These are phyloP conservation scores for Daedaleopsis nitida DNA, from an alignment of 768 basidiomycete genomes.

Conservation along the genomic window DNA sequence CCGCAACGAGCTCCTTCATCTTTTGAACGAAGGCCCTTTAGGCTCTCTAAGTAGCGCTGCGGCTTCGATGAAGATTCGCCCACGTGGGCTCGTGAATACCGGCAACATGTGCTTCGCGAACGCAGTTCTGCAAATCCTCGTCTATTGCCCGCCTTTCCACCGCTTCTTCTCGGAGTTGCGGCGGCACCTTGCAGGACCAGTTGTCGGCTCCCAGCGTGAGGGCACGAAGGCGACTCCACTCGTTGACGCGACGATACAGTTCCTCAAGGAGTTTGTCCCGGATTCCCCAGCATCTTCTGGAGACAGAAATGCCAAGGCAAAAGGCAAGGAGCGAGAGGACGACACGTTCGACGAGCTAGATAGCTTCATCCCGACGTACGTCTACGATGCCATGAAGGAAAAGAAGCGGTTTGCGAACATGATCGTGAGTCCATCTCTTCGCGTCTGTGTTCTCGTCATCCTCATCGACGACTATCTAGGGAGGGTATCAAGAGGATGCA, in stretches of 20 bases:
- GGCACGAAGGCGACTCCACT: conserved; percentile 49
- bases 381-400: conserved; percentile 92
- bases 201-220: conserved; percentile 32
- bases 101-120: conserved; percentile 99
- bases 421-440: conserved; percentile 57
- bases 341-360: conserved; percentile 56
- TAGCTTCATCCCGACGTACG: conserved; percentile 80
- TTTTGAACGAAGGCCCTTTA: conserved; percentile 49
- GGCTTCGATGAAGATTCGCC: conserved; percentile 42
- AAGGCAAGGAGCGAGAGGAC: conserved; percentile 42
- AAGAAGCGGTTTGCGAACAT: conserved; percentile 93
- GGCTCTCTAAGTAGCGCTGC: conserved; percentile 12
- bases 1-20: conserved; percentile 52
- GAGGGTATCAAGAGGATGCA: conserved; percentile 96
- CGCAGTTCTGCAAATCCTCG: conserved; percentile 85
- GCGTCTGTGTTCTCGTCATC: neutral
- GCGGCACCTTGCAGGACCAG: conserved; percentile 44
- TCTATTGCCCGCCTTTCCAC: conserved; percentile 89
- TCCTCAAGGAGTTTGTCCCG: conserved; percentile 73
- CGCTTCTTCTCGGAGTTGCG: conserved; percentile 74
- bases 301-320: conserved; percentile 35
- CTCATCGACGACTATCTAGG: conserved; percentile 40
- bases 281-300: conserved; percentile 25
- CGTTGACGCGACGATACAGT: conserved; percentile 68
- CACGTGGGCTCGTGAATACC: conserved; percentile 87